Evolutionary conservation across 805 yeast genomes (phyloP).

Genomic region (Candida boidinii): DNA sequence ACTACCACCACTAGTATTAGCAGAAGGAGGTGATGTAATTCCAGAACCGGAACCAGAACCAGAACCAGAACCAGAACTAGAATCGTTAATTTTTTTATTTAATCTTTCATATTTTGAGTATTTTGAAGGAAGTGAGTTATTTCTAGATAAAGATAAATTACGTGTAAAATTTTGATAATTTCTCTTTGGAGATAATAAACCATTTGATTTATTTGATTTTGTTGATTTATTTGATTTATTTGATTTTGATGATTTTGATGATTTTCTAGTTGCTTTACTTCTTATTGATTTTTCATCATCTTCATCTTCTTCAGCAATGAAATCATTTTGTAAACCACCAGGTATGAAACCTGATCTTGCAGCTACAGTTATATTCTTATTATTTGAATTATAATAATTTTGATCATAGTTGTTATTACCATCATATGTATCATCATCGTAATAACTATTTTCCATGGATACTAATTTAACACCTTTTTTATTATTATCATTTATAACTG

Average conservation of each 20-base stretch:
- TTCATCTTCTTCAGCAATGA: constrained; percentile 16
- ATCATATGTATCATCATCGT: constrained; percentile 8
- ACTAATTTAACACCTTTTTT: constrained; percentile 17
- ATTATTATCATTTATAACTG: constrained; percentile 15
- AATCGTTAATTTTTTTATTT: no score
- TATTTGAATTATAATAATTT: neutral
- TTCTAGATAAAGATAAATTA: no score
- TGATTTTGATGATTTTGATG: neutral
- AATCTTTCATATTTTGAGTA: no score
- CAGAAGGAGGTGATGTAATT: no score
- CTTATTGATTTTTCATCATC: constrained; percentile 4
- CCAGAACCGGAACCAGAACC: no score
- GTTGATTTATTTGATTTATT: no score
- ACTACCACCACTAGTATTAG: no score
- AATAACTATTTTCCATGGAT: constrained; percentile 16
- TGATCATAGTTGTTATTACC: constrained; percentile 12
- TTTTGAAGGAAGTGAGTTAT: no score
- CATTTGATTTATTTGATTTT: no score
- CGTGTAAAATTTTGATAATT: no score
- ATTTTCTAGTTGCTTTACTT: neutral
- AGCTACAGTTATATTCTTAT: constrained; percentile 1
- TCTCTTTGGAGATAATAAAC: no score
- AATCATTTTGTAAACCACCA: constrained; percentile 13
- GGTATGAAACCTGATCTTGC: constrained; percentile 13
- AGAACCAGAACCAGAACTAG: no score